Conservation (phyloP, 441 rosid genomes). For the Geranium incanum region DNA sequence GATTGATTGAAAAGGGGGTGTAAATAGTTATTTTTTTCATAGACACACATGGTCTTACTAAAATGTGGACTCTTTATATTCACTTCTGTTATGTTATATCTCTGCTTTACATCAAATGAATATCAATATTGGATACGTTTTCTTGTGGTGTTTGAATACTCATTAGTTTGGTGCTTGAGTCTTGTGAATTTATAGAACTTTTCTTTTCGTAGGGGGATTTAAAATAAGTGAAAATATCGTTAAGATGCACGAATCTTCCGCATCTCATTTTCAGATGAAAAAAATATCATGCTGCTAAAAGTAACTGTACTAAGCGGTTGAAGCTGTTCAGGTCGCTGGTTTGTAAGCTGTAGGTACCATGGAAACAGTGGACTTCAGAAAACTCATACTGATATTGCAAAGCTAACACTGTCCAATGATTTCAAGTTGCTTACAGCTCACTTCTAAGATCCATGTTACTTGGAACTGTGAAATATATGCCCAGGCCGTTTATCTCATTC, state of each 20-base stretch:
- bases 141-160: slow-evolving; percentile 3
- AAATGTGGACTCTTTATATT: slow-evolving; percentile 1
- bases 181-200: neutral
- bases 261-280: neutral
- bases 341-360: slow-evolving; percentile 5
- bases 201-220: neutral
- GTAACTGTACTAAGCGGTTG: neutral
- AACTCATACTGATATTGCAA: neutral
- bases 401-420: neutral
- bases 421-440: neutral
- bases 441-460: neutral
- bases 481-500: neutral
- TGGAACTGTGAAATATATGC: neutral
- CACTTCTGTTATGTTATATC: neutral
- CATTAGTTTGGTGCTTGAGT: slow-evolving; percentile 4
- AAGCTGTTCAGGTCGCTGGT: neutral
- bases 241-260: neutral
- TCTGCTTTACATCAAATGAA: slow-evolving; percentile 8
- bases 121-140: neutral
- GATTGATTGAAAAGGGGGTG: slow-evolving; percentile 4
- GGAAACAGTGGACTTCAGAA: neutral
- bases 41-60: neutral
- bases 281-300: neutral
- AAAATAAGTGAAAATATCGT: neutral
- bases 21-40: slow-evolving; percentile 6